phyloP scores from a whole-genome alignment of 1,139 yeast species.

The Barnettozyma hawaiiensis region DNA sequence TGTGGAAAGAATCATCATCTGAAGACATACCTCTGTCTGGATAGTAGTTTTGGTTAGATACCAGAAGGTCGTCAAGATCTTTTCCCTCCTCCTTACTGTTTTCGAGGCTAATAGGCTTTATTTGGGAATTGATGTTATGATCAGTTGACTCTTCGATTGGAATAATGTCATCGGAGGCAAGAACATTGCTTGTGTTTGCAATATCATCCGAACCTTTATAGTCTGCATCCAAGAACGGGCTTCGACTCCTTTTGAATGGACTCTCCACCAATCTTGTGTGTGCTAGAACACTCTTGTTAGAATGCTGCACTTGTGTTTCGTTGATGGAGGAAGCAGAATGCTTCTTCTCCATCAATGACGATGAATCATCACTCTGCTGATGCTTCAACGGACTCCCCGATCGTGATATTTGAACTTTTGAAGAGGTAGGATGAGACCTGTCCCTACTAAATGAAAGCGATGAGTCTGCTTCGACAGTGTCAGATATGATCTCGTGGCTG shows the following conservation, averaged over 20 bases:
- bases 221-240: conserved; percentile 23
- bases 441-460: conserved; percentile 1
- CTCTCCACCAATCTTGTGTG: conserved; percentile 19
- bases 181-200: background rate
- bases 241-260: conserved; percentile 20
- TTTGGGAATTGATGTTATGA: conserved; percentile 17
- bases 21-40: conserved; percentile 1
- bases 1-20: conserved; percentile 4
- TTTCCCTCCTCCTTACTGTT: background rate
- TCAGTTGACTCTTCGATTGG: conserved; percentile 27
- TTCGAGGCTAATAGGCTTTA: background rate
- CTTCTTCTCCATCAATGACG: background rate
- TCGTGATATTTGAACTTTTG: background rate
- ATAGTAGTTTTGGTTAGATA: background rate
- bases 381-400: conserved; percentile 1
- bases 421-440: conserved; percentile 1
- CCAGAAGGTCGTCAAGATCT: background rate
- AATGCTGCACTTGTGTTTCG: background rate
- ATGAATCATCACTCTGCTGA: background rate
- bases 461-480: background rate
- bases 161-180: conserved; percentile 18
- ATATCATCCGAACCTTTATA: conserved; percentile 19
- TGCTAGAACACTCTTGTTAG: conserved; percentile 12
- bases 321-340: background rate
- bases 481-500: conserved; percentile 13